Base-by-base conservation (phyloP, 352 stramenopile species). In the Globisporangium paroecandrum region DNA sequence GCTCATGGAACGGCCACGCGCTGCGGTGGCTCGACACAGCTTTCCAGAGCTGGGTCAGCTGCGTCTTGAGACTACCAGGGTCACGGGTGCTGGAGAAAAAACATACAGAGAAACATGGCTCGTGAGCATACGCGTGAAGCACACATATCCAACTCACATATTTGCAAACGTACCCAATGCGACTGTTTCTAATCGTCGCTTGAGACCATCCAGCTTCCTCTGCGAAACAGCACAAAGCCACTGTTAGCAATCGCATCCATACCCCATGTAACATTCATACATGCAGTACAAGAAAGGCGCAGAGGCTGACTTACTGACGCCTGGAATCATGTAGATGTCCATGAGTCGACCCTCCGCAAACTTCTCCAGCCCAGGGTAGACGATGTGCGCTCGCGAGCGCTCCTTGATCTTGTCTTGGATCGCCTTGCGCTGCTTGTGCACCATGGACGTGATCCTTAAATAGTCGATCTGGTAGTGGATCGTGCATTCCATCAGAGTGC, bases 401-500 rank as follows among this genome's bases (percentile, higher is more conserved):
- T 91, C 75, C 60, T 91, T 81, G 67, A 96, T 90, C 65, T 91
- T 93, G 41, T 92, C 82, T 78, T 90, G 83, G 34, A 96, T 90
- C 69, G 81, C 83, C 79, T 98, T 84, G 64, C 90, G 83, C 80
- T 99, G 98, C 46, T 83, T 77, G 32, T 90, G 75, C 56, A 99
- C 78, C 91, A 99, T 98, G 54, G 94, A 91, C 3, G 92, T 94
- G 70, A 99, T 94, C 27, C 89, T 77, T 69, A 98, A 94, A 89
- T 99, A 99, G 74, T 99, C 91, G 74, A 99, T 98, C 66, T 97
- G 89, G 34, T 97, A 94, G 79, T 99, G 96, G 29, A 99, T 96
- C 69, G 97, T 98, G 82, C 98, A 99, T 76, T 99, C 97, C 97
- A 99, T 99, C 61, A 99, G 83, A 12, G 97, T 99, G 25, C 96